phyloP scores from a whole-genome alignment of 106 monocot genomes.

The Narthecium ossifragum region DNA sequence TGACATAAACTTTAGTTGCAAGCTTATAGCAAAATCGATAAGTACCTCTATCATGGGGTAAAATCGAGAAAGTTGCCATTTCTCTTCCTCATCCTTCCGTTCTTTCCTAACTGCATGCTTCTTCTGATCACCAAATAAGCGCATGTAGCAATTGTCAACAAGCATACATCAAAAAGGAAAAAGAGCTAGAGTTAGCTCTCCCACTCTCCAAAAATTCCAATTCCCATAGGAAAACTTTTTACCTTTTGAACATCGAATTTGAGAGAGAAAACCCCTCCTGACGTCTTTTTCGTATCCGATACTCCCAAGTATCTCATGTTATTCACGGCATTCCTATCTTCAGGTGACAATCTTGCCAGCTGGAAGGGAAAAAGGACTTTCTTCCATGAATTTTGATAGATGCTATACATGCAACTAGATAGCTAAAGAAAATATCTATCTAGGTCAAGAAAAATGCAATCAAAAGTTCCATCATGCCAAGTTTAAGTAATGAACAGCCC shows the following conservation, averaged over 20 bases:
- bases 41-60: constrained; percentile 68
- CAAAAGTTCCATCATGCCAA: too few relatives aligned
- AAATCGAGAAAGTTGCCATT: constrained; percentile 58
- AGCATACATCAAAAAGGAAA: background rate
- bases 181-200: too few relatives aligned
- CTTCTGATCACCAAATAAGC: constrained; percentile 30
- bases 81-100: constrained; percentile 37
- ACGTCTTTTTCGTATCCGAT: constrained; percentile 42
- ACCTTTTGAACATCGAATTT: constrained; percentile 59
- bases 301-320: constrained; percentile 62
- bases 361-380: constrained; percentile 20
- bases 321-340: constrained; percentile 50
- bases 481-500: too few relatives aligned
- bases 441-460: too few relatives aligned
- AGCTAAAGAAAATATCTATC: too few relatives aligned
- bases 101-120: constrained; percentile 61
- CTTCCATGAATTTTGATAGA: too few relatives aligned
- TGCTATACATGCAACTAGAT: too few relatives aligned
- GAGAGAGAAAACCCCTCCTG: constrained; percentile 37
- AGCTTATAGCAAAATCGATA: background rate
- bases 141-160: background rate
- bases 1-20: background rate
- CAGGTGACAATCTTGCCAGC: constrained; percentile 59
- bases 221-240: background rate
- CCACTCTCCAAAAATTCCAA: background rate